Evolutionary conservation across 164 flowering plant genomes (phyloP), one percentile per base, ranked within the genome.

Genomic region (Umbilicus rupestris): DNA sequence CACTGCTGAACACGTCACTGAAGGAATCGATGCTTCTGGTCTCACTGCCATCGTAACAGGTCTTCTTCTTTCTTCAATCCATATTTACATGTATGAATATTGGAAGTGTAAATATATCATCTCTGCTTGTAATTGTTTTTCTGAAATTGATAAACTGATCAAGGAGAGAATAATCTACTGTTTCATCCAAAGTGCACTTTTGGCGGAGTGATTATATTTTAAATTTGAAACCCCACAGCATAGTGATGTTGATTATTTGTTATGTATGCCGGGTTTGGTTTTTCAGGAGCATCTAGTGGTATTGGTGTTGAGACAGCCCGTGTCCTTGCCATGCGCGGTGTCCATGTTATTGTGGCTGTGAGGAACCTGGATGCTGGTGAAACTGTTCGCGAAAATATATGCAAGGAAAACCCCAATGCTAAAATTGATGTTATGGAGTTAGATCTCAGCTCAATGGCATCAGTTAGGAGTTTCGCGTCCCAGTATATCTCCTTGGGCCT

Each of bases 41-140:
- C 65, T 63, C 46, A 63, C 65, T n/a, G 65, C 65, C 46, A 63
- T 63, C 16, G 29, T 63, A 19, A 63, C 65, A 63, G 65, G 39
- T 63, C 37, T 28, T 59, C 37, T 35, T 35, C 4, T 35, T n/a
- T n/a, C 37, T 35, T 35, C 37, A 35, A 35, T 35, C 37, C 7
- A 35, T 35, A 5, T 35, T 35, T 35, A 1, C 7, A 35, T 35
- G 4, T 35, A 11, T 59, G 16, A 15, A n/a, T n/a, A n/a, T n/a
- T n/a, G n/a, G n/a, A n/a, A n/a, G n/a, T n/a, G n/a, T n/a, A n/a
- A n/a, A n/a, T n/a, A n/a, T n/a, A n/a, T n/a, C n/a, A n/a, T n/a
- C n/a, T 11, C 6, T 35, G 37, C 37, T 35, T 35, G 37, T 7
- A 3, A 7, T 7, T 16, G 15, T 26, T 24, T 22, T 24, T 58